These are phyloP conservation scores for Stentor coeruleus DNA, from an alignment of 73 alveolate genomes.

Conservation along the genomic window DNA sequence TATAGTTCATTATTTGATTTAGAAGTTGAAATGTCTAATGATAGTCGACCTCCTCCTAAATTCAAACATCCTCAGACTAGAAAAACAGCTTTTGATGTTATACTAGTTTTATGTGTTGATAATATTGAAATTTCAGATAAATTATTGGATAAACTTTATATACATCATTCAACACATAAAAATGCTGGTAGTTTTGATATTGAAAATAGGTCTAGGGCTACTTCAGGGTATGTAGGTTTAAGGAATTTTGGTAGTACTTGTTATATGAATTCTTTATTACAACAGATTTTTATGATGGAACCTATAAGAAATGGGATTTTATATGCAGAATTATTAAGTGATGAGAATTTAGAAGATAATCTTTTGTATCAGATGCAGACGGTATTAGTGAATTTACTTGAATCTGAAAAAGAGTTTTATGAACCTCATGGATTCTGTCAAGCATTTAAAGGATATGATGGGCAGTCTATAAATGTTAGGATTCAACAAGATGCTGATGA, in stretches of 20 bases:
- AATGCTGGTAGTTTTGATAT: constrained; percentile 45
- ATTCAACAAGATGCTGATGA: constrained; percentile 93
- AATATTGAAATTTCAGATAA: constrained; percentile 30
- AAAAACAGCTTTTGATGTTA: constrained; percentile 60
- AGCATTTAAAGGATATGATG: constrained; percentile 68
- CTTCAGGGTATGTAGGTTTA: constrained; percentile 85
- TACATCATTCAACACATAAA: constrained; percentile 48
- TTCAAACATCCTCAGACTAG: constrained; percentile 51
- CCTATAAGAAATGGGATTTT: constrained; percentile 72
- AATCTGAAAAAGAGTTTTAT: constrained; percentile 85
- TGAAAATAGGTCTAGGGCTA: constrained; percentile 50
- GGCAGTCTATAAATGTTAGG: constrained; percentile 73
- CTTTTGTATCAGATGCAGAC: constrained; percentile 80
- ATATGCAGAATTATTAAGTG: constrained; percentile 35
- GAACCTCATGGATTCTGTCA: constrained; percentile 82
- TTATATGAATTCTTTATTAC: constrained; percentile 88
- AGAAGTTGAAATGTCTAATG: not conserved
- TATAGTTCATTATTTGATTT: not conserved
- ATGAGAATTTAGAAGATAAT: constrained; percentile 42
- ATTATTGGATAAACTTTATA: constrained; percentile 38
- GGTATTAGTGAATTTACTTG: constrained; percentile 79
- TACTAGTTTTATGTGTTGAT: constrained; percentile 41
- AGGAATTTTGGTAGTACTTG: constrained; percentile 93
- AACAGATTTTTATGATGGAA: constrained; percentile 90
- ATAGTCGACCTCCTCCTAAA: constrained; percentile 45